Percentiles rank a stretch among this genome's conserved stretches.
phyloP scores from a whole-genome alignment of 257 asterid genomes.

The Asclepias syriaca region DNA sequence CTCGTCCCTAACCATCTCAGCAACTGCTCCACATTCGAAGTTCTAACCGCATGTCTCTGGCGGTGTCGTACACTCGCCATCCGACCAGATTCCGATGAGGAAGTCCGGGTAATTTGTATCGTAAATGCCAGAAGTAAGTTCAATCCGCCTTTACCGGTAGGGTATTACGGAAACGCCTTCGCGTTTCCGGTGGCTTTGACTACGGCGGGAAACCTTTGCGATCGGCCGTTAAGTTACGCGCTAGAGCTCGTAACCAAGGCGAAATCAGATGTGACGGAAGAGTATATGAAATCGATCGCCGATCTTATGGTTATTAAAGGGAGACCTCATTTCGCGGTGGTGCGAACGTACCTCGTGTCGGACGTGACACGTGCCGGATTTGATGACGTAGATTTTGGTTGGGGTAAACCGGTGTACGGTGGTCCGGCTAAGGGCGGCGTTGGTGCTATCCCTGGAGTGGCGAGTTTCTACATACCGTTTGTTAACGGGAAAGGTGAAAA shows the following conservation, averaged over 20 bases:
- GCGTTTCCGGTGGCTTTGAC: constrained; percentile 30
- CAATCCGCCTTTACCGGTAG: constrained; percentile 22
- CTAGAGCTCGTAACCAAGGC: constrained; percentile 26
- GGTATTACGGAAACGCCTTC: constrained; percentile 37
- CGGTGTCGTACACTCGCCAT: constrained; percentile 29
- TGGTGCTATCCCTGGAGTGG: constrained; percentile 43
- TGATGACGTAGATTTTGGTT: constrained; percentile 54
- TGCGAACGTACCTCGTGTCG: constrained; percentile 36
- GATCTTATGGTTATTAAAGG: constrained; percentile 30
- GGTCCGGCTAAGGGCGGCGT: constrained; percentile 60
- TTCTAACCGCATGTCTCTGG: constrained; percentile 33
- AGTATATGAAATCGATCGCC: constrained; percentile 33
- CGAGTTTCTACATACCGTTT: constrained; percentile 39
- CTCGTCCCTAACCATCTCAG: constrained; percentile 34
- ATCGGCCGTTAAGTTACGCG: constrained; percentile 28
- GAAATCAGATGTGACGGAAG: constrained; percentile 22
- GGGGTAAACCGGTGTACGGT: constrained; percentile 55
- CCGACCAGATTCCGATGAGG: constrained; percentile 26
- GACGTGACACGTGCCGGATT: constrained; percentile 44
- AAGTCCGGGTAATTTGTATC: constrained; percentile 22
- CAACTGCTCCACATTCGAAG: constrained; percentile 36
- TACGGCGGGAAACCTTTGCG: constrained; percentile 21
- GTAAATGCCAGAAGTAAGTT: constrained; percentile 24
- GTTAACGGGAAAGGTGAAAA: constrained; percentile 45
- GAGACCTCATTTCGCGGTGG: constrained; percentile 33